phyloP scores from a whole-genome alignment of 176 grass and related monocot species.

The Secale cereale region DNA sequence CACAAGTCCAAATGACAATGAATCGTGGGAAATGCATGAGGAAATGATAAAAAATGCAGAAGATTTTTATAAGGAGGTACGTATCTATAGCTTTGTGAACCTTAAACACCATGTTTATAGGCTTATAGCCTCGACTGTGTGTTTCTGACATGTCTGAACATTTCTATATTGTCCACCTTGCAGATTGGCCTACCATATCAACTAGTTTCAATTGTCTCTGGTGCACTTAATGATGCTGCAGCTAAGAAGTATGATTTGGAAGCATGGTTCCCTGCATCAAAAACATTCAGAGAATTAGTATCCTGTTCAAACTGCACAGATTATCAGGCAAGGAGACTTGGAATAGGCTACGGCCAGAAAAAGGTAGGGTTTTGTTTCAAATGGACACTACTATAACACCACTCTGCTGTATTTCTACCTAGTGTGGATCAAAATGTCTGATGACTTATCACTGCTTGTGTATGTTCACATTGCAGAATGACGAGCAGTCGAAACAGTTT shows the following conservation, averaged over 20 bases:
- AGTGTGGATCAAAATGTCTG: not conserved
- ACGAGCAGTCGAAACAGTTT: constrained; percentile 82
- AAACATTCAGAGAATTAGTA: constrained; percentile 82
- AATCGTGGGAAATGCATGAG: constrained; percentile 84
- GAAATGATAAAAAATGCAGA: constrained; percentile 93
- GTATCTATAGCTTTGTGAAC: not conserved
- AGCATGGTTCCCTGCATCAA: constrained; percentile 95
- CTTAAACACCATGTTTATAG: not conserved
- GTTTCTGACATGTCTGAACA: not conserved
- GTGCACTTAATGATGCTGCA: constrained; percentile 91
- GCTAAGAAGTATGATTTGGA: constrained; percentile 97
- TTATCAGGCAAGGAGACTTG: constrained; percentile 87
- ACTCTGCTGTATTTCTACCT: not conserved
- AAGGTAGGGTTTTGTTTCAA: constrained; percentile 45
- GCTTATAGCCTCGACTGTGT: not conserved
- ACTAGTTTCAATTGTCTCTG: constrained; percentile 84
- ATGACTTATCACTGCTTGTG: not conserved
- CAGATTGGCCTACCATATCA: constrained; percentile 88
- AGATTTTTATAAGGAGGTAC: constrained; percentile 74
- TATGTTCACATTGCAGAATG: constrained; percentile 46
- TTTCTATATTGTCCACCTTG: constrained; percentile 22
- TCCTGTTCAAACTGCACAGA: constrained; percentile 98
- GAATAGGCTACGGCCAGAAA: constrained; percentile 86
- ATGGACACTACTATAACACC: not conserved
- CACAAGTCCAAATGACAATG: constrained; percentile 68